phyloP scores from a whole-genome alignment of 305 asterid genomes.

The Rubia tinctorum region DNA sequence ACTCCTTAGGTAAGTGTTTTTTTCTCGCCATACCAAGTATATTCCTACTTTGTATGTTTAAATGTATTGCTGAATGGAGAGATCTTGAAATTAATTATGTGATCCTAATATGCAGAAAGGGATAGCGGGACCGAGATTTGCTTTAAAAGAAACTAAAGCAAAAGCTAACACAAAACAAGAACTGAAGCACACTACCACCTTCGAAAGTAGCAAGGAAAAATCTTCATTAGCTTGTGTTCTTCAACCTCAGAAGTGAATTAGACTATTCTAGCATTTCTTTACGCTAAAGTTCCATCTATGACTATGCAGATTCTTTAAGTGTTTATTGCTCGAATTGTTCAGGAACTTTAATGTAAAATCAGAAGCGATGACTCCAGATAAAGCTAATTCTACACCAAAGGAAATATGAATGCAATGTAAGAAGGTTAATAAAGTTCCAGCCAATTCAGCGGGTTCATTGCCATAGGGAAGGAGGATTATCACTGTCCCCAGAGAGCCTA shows the following conservation, averaged over 20 bases:
- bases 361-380: constrained; percentile 49
- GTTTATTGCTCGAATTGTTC: background rate
- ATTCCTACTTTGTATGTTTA: background rate
- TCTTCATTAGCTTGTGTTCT: constrained; percentile 33
- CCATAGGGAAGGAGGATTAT: constrained; percentile 30
- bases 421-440: constrained; percentile 10
- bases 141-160: constrained; percentile 31
- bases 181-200: constrained; percentile 16
- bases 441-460: constrained; percentile 8
- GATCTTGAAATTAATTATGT: constrained; percentile 1
- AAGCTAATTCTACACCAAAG: constrained; percentile 33
- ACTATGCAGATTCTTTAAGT: background rate
- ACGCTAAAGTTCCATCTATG: background rate
- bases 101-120: constrained; percentile 40
- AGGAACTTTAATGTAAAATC: constrained; percentile 17
- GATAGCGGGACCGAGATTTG: constrained; percentile 21
- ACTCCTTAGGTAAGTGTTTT: constrained; percentile 29
- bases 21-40: background rate
- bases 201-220: constrained; percentile 42
- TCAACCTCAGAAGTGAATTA: constrained; percentile 49
- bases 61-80: background rate
- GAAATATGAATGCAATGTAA: constrained; percentile 23
- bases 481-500: constrained; percentile 46
- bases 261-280: background rate
- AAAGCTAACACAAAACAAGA: constrained; percentile 29